These are phyloP conservation scores for Hymenoscyphus occultus DNA, from an alignment of 2,329 filamentous ascomycete genomes.

Conservation along the genomic window DNA sequence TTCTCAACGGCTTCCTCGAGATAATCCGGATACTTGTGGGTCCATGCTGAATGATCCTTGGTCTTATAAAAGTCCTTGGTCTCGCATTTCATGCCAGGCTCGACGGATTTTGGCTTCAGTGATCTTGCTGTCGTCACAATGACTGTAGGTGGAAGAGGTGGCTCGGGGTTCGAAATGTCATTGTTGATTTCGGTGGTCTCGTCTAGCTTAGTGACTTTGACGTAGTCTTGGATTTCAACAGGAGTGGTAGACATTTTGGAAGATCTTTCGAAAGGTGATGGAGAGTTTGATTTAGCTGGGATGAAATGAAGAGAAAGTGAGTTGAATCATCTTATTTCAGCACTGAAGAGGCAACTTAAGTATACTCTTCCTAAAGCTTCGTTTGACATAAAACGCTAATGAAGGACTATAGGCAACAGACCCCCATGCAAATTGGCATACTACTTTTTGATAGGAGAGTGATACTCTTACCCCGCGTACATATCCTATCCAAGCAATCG, in stretches of 20 bases:
- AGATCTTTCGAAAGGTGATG: background rate
- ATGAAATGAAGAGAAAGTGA: background rate
- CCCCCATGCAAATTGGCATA: background rate
- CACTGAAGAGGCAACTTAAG: background rate
- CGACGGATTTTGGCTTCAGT: slow-evolving; percentile 7
- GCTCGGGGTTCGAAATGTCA: background rate
- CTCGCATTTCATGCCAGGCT: slow-evolving; percentile 13
- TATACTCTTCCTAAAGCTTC: background rate
- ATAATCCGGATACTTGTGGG: slow-evolving; percentile 12
- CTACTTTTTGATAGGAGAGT: background rate
- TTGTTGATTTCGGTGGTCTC: background rate
- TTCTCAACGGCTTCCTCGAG: slow-evolving; percentile 12
- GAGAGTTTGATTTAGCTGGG: background rate
- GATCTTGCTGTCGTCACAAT: background rate
- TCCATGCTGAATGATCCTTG: slow-evolving; percentile 10
- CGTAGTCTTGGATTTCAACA: slow-evolving; percentile 11
- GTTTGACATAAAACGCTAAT: background rate
- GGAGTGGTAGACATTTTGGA: slow-evolving; percentile 10
- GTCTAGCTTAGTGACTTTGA: slow-evolving; percentile 9
- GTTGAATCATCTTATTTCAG: background rate
- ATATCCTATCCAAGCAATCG: background rate
- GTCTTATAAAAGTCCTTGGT: slow-evolving; percentile 12
- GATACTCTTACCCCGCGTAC: background rate
- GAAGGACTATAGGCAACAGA: slow-evolving; percentile 4
- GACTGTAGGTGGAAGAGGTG: background rate